A percentile compares a stretch with the other conserved stretches of the same genome.
Evolutionary conservation across 371 early-diverging fungal genomes (phyloP).

Genomic region (Mortierella sp.): DNA sequence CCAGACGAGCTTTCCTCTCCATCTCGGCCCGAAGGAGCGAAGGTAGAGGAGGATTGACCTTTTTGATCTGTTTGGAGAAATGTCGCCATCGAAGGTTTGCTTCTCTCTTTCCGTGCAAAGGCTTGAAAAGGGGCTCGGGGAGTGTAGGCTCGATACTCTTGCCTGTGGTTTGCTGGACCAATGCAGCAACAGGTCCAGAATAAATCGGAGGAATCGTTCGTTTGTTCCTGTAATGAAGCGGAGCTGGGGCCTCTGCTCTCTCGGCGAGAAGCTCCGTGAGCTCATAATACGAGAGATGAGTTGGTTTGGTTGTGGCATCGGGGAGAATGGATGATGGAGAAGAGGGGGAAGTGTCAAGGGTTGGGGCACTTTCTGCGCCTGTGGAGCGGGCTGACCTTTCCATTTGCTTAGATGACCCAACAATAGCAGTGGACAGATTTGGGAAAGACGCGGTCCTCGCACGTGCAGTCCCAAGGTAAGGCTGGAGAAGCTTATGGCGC

Average conservation of each 20-base stretch:
- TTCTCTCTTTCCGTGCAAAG: slow-evolving; percentile 41
- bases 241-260: slow-evolving; percentile 7
- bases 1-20: slow-evolving; percentile 38
- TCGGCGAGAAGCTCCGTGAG: too few relatives aligned
- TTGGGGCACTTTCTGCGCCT: background rate
- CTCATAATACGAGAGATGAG: background rate
- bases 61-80: slow-evolving; percentile 25
- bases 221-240: slow-evolving; percentile 20
- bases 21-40: slow-evolving; percentile 30
- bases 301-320: background rate
- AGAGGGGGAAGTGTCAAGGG: background rate
- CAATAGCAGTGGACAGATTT: slow-evolving; percentile 23
- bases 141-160: slow-evolving; percentile 25
- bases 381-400: background rate
- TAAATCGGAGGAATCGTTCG: slow-evolving; percentile 41
- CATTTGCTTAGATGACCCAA: background rate
- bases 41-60: slow-evolving; percentile 27
- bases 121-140: slow-evolving; percentile 36
- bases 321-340: background rate
- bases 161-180: slow-evolving; percentile 13
- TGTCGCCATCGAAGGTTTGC: slow-evolving; percentile 47
- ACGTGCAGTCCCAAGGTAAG: slow-evolving; percentile 33
- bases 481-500: slow-evolving; percentile 34
- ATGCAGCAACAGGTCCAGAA: slow-evolving; percentile 8
- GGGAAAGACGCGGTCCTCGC: slow-evolving; percentile 16